These are phyloP conservation scores for Kodamaea neixiangensis DNA, from an alignment of 805 yeast genomes.

Conservation along the genomic window DNA sequence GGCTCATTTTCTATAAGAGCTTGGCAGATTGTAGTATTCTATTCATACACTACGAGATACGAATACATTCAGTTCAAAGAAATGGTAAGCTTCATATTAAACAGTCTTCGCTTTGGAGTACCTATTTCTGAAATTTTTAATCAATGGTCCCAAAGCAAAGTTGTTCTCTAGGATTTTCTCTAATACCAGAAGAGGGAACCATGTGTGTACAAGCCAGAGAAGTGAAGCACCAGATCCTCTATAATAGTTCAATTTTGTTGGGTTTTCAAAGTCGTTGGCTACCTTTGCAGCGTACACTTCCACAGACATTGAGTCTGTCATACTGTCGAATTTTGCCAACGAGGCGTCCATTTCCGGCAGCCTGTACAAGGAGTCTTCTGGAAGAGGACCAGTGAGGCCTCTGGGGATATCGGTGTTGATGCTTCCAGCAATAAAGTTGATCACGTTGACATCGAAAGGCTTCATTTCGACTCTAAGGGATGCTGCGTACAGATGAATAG, in stretches of 20 bases:
- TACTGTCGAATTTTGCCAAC: slow-evolving; percentile 55
- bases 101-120: background rate
- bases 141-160: background rate
- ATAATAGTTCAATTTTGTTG: background rate
- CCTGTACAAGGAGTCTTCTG: background rate
- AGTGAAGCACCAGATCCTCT: background rate
- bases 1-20: too few species aligned
- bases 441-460: slow-evolving; percentile 70
- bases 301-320: slow-evolving; percentile 60
- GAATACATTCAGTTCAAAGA: too few species aligned
- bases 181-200: background rate
- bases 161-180: background rate
- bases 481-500: slow-evolving; percentile 70
- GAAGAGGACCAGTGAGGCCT: background rate
- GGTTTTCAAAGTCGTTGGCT: background rate
- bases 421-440: slow-evolving; percentile 74
- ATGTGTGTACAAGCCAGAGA: background rate
- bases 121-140: background rate
- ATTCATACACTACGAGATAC: too few species aligned
- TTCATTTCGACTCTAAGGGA: slow-evolving; percentile 64
- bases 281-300: slow-evolving; percentile 49
- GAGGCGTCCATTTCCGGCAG: background rate
- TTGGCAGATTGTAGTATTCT: too few species aligned
- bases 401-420: slow-evolving; percentile 64
- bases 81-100: too few species aligned